Conservation (phyloP, 2,329 filamentous ascomycete genomes). For the Apiospora phragmitis region DNA sequence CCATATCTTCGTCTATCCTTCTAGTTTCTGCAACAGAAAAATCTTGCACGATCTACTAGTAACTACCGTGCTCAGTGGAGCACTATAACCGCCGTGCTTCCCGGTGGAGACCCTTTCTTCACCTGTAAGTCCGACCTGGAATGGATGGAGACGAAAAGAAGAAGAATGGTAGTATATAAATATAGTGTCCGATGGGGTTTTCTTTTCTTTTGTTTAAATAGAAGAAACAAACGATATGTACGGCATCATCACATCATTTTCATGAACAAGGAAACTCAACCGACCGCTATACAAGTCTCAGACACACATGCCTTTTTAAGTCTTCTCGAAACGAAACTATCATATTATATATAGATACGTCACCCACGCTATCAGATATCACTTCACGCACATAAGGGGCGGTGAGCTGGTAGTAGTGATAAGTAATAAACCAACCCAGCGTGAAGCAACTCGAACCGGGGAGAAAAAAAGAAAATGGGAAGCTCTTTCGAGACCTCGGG, state of each 20-base stretch:
- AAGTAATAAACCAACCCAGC: not conserved
- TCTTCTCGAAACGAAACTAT: not conserved
- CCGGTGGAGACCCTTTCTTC: not conserved
- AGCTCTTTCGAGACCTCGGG: constrained; percentile 10
- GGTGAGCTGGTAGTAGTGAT: not conserved
- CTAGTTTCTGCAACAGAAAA: not conserved
- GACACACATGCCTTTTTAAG: not conserved
- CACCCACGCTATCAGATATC: not conserved
- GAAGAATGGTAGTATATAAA: not conserved
- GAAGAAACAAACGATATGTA: not conserved
- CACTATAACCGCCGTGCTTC: not conserved
- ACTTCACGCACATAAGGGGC: not conserved
- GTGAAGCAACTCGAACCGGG: not conserved
- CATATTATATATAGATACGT: not conserved
- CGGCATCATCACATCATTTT: not conserved
- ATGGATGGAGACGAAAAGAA: not conserved
- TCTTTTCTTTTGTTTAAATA: not conserved
- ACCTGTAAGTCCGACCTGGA: not conserved
- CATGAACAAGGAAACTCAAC: not conserved
- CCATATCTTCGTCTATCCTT: not conserved
- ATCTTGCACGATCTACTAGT: not conserved
- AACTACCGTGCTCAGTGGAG: not conserved
- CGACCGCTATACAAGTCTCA: not conserved
- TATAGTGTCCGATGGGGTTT: not conserved
- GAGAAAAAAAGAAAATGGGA: not conserved